A percentile compares a stretch with the other conserved stretches of the same genome.
phyloP scores from a whole-genome alignment of 2,329 filamentous ascomycete species.

The Fusarium sp. region DNA sequence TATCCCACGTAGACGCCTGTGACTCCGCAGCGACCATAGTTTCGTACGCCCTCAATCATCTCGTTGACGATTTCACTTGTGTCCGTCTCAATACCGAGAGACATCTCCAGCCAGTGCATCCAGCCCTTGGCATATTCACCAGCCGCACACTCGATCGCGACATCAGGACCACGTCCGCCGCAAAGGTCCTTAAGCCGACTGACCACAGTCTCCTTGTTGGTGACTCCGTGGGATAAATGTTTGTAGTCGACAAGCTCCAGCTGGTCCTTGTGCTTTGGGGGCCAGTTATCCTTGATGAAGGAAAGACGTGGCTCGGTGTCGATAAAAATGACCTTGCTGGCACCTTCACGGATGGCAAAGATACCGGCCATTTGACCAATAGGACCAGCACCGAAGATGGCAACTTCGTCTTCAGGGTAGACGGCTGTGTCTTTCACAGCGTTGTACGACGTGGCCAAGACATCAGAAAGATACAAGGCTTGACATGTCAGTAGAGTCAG shows the following conservation, averaged over 20 bases:
- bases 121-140: conserved; percentile 73
- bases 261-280: conserved; percentile 59
- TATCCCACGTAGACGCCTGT: conserved; percentile 77
- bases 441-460: conserved; percentile 83
- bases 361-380: conserved; percentile 87
- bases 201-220: conserved; percentile 71
- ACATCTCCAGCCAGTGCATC: conserved; percentile 68
- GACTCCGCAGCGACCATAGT: conserved; percentile 79
- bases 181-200: conserved; percentile 79
- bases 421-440: conserved; percentile 86
- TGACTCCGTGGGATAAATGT: conserved; percentile 67
- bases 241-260: conserved; percentile 78
- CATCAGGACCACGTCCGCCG: conserved; percentile 79
- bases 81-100: conserved; percentile 81
- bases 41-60: conserved; percentile 80
- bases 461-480: conserved; percentile 82
- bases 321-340: conserved; percentile 80
- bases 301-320: conserved; percentile 79
- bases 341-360: conserved; percentile 80
- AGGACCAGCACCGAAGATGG: conserved; percentile 87
- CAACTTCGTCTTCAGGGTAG: conserved; percentile 80
- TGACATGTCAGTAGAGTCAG: neutral
- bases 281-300: conserved; percentile 73
- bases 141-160: conserved; percentile 74
- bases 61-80: conserved; percentile 85